Evolutionary conservation across 1,284 basidiomycete species (phyloP), one percentile per base, ranked within the genome.

Genomic region (Mycena citricolor): DNA sequence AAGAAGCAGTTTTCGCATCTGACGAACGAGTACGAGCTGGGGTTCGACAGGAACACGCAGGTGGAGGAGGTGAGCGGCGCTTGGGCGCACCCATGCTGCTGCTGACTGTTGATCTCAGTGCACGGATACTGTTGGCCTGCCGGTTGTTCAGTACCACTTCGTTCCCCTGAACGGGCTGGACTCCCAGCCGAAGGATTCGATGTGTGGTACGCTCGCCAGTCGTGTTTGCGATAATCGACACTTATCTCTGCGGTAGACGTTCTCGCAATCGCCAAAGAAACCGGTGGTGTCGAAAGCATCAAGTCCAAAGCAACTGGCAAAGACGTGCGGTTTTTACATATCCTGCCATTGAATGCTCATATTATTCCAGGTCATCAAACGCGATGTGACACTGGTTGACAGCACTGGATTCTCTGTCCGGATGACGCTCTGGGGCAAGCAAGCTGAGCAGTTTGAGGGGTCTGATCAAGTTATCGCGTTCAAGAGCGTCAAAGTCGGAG

Each of bases 1-100:
- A 99, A 98, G 73, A 98, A 95, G 71, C 95, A 97, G 68, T 99
- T 97, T 66, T 90, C 81, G 39, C 92, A 89, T 60, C 67, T 97
- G 36, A 71, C 79, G 54, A 97, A 97, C 63, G 94, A 99, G 61
- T 99, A 99, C 61, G 95, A 99, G 63, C 82, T 99, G 51, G 77
- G 73, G 36, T 77, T 99, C n/a, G 92, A 94, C 54, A 82, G 79
- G 52, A 74, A 78, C 42, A 93, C 92, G 0, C 86, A 90, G 55
- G 74, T 97, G 21, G 84, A 89, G 62, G 89, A 89, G 74, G 86
- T 84, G 42, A 20, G 67, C 49, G 21, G 13, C 23, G 21, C 23
- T 46, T 33, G 11, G 31, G 8, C 17, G 35, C 20, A n/a, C 20
- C 24, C 24, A 13, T 24, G 16, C 30, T 19, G 20, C 20, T 26